phyloP scores from a whole-genome alignment of 2,329 filamentous ascomycete species.

The Phialophora tarda region DNA sequence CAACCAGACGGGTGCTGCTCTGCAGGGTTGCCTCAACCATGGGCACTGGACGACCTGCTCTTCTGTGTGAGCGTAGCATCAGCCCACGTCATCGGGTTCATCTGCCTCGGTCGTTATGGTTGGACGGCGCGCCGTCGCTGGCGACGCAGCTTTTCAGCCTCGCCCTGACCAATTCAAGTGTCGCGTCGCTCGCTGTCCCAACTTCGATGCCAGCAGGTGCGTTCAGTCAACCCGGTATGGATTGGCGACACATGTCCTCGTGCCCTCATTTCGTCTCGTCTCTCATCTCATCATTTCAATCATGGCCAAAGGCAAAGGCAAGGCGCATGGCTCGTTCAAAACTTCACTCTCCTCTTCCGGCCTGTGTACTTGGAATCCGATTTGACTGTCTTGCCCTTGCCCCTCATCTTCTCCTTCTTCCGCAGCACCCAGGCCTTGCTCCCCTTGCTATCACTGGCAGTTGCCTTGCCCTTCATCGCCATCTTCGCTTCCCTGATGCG shows the following conservation, averaged over 20 bases:
- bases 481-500: constrained; percentile 50
- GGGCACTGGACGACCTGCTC: not conserved
- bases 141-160: not conserved
- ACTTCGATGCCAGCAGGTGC: not conserved
- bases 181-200: not conserved
- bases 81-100: not conserved
- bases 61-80: not conserved
- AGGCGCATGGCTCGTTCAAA: constrained; percentile 57
- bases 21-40: too few species aligned
- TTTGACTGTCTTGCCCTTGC: constrained; percentile 94
- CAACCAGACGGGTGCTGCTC: not conserved
- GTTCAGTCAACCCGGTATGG: not conserved
- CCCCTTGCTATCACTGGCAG: constrained; percentile 57
- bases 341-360: constrained; percentile 78
- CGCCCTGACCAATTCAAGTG: not conserved
- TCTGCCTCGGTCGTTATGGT: not conserved
- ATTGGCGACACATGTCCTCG: not conserved
- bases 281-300: constrained; percentile 4
- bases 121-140: not conserved
- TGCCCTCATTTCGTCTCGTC: not conserved
- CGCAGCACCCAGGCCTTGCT: constrained; percentile 59
- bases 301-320: not conserved
- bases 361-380: constrained; percentile 91
- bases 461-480: constrained; percentile 47
- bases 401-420: constrained; percentile 89